Conservation (phyloP, 2,329 filamentous ascomycete species). For the Penicillium sp. region DNA sequence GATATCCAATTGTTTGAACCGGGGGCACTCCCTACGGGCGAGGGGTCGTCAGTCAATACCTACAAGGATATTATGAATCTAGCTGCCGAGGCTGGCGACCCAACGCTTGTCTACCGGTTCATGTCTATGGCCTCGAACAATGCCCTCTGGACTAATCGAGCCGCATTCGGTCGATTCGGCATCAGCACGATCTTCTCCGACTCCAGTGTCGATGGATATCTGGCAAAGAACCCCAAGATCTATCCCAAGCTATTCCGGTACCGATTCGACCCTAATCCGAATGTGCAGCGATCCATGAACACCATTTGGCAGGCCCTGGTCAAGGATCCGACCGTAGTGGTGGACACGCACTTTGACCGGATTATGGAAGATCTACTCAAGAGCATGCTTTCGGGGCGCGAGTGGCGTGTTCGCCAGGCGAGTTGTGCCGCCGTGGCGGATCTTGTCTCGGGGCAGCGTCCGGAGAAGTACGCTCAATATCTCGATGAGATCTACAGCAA, state of each 20-base stretch:
- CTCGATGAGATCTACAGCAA: conserved; percentile 82
- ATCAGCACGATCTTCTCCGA: conserved; percentile 90
- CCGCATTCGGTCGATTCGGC: conserved; percentile 92
- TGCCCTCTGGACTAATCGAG: conserved; percentile 95
- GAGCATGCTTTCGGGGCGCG: conserved; percentile 76
- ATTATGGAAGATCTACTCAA: conserved; percentile 87
- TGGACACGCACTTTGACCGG: conserved; percentile 80
- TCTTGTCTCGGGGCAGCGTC: conserved; percentile 77
- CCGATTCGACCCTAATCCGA: conserved; percentile 90
- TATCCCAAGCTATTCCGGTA: conserved; percentile 96
- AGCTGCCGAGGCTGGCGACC: conserved; percentile 95
- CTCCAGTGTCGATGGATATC: conserved; percentile 66
- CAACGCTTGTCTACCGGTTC: conserved; percentile 95
- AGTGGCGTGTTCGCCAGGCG: conserved; percentile 92
- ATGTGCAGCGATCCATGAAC: conserved; percentile 93
- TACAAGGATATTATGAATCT: conserved; percentile 97
- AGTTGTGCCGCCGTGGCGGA: conserved; percentile 89
- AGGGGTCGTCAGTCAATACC: conserved; percentile 85
- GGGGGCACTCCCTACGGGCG: conserved; percentile 84
- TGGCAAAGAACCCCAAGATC: conserved; percentile 84
- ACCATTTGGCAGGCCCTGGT: conserved; percentile 97
- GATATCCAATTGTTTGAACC: conserved; percentile 94
- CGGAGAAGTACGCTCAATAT: conserved; percentile 77
- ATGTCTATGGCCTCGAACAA: conserved; percentile 97
- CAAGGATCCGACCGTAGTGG: conserved; percentile 75